A percentile compares a stretch with the other conserved stretches of the same genome.
Conservation (phyloP, 805 yeast genomes). For the Nakazawaea ernobii region DNA sequence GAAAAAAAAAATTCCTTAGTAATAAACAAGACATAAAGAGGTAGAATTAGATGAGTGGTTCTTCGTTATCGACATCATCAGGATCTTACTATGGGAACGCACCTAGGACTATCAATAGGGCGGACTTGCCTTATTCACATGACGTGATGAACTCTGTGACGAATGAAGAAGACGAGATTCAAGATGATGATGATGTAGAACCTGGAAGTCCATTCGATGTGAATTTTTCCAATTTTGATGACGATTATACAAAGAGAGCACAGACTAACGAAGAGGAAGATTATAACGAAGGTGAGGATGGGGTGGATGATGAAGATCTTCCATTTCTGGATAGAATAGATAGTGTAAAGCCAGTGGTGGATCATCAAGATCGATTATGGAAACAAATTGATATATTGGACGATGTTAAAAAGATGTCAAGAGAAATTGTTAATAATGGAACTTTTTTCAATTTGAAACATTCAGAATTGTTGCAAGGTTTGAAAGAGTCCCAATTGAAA, state of each 20-base stretch:
- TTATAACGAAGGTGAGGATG: conserved; percentile 7
- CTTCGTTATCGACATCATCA: background rate
- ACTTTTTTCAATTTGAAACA: conserved; percentile 50
- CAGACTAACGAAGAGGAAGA: conserved; percentile 9
- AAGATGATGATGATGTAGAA: too few species aligned
- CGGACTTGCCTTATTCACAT: background rate
- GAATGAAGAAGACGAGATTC: conserved; percentile 1
- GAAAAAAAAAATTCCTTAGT: background rate
- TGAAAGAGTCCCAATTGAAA: conserved; percentile 52
- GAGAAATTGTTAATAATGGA: conserved; percentile 33
- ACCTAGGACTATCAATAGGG: background rate
- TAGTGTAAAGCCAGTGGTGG: conserved; percentile 51
- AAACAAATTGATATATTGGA: conserved; percentile 82
- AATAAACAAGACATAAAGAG: background rate
- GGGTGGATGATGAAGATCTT: conserved; percentile 1
- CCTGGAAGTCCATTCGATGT: conserved; percentile 1
- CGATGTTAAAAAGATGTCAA: conserved; percentile 62
- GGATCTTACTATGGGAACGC: background rate
- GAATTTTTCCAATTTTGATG: conserved; percentile 8
- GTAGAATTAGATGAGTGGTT: background rate
- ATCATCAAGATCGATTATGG: conserved; percentile 76
- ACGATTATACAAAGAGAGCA: conserved; percentile 12
- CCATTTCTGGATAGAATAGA: conserved; percentile 42
- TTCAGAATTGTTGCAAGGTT: conserved; percentile 40
- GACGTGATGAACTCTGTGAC: conserved; percentile 1